phyloP scores from a whole-genome alignment of 768 basidiomycete species.

The Austroboletus festivus region DNA sequence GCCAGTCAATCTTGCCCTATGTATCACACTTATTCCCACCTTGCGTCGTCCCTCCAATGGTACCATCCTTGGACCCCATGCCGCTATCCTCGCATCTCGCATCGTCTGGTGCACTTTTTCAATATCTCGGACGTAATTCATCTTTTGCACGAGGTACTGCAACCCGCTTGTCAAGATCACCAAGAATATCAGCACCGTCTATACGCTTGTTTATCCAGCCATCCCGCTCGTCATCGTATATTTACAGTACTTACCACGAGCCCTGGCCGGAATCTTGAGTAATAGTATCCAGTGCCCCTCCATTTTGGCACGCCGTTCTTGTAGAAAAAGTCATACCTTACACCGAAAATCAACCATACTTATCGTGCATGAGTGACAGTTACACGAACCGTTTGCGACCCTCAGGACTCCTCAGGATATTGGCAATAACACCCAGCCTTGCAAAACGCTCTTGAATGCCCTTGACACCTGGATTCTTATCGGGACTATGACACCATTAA shows the following conservation, averaged over 20 bases:
- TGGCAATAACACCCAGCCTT: slow-evolving; percentile 80
- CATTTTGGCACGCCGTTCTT: slow-evolving; percentile 97
- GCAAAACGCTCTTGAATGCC: slow-evolving; percentile 86
- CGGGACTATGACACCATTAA: slow-evolving; percentile 57
- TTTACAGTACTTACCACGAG: slow-evolving; percentile 53
- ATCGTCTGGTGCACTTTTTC: slow-evolving; percentile 62
- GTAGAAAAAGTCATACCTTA: slow-evolving; percentile 89
- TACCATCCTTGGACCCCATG: slow-evolving; percentile 79
- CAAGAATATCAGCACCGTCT: slow-evolving; percentile 80
- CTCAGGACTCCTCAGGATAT: slow-evolving; percentile 75
- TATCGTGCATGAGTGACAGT: not conserved
- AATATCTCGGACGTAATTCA: slow-evolving; percentile 76
- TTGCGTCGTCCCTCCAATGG: slow-evolving; percentile 66
- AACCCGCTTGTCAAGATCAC: slow-evolving; percentile 70
- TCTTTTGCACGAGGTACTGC: slow-evolving; percentile 75
- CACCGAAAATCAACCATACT: slow-evolving; percentile 1
- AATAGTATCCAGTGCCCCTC: slow-evolving; percentile 96
- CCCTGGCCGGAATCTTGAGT: slow-evolving; percentile 93
- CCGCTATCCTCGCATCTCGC: slow-evolving; percentile 60
- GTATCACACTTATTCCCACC: slow-evolving; percentile 36
- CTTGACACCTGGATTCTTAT: slow-evolving; percentile 89
- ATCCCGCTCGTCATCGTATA: not conserved
- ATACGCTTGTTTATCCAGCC: slow-evolving; percentile 7
- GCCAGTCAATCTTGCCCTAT: slow-evolving; percentile 8
- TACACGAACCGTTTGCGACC: slow-evolving; percentile 67